phyloP scores from a whole-genome alignment of 106 monocot species.

The Dendrobium catenatum region DNA sequence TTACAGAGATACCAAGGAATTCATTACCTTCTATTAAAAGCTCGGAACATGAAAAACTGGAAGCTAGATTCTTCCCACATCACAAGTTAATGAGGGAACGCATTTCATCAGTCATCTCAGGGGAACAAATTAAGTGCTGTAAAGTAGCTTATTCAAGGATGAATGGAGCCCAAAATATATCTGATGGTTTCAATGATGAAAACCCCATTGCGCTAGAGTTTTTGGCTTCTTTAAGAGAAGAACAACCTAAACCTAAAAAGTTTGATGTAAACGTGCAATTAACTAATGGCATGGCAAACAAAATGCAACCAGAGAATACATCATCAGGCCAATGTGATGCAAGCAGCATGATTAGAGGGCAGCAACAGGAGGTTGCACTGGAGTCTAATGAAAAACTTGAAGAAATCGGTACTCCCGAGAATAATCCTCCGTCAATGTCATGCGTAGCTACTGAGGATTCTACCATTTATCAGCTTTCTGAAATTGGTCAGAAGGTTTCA shows the following conservation, averaged over 20 bases:
- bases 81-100: conserved; percentile 49
- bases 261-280: background rate
- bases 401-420: conserved; percentile 69
- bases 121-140: background rate
- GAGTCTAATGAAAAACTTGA: conserved; percentile 51
- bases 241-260: conserved; percentile 10
- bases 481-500: conserved; percentile 63
- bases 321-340: conserved; percentile 19
- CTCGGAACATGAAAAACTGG: conserved; percentile 54
- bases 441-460: conserved; percentile 49
- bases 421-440: conserved; percentile 26
- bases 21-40: conserved; percentile 20
- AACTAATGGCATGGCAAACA: conserved; percentile 4
- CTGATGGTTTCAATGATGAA: conserved; percentile 50
- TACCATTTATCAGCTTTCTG: conserved; percentile 25
- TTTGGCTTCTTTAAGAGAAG: conserved; percentile 54
- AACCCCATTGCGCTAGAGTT: conserved; percentile 64
- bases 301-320: conserved; percentile 14
- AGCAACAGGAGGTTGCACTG: conserved; percentile 23
- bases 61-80: conserved; percentile 92
- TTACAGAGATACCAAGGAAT: background rate
- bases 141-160: background rate
- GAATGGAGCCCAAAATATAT: background rate
- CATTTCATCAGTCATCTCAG: conserved; percentile 5
- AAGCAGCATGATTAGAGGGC: conserved; percentile 6